Conservation (phyloP, 768 basidiomycete species). For the Coprinopsis cinerea region DNA sequence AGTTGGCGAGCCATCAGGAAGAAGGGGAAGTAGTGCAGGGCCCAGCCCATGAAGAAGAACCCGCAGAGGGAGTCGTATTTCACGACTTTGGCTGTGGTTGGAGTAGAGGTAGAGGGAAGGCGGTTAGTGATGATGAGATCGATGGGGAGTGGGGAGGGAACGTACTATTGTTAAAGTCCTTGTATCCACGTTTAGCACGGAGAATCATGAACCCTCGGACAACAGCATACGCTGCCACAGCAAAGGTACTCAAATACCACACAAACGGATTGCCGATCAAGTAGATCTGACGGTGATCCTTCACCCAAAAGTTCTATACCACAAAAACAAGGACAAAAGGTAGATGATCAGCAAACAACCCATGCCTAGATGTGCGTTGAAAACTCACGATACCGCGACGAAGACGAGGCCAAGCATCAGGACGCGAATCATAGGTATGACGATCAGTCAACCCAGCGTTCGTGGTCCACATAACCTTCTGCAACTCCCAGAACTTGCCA, state of each 20-base stretch:
- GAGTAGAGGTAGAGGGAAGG: background rate
- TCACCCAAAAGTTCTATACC: constrained; percentile 98
- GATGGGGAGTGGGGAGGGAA: constrained; percentile 5
- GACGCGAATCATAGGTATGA: constrained; percentile 94
- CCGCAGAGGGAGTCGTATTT: constrained; percentile 90
- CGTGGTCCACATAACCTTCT: constrained; percentile 94
- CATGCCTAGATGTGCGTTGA: too few species aligned
- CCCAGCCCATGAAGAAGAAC: constrained; percentile 91
- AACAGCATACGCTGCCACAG: constrained; percentile 60
- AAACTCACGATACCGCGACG: constrained; percentile 84
- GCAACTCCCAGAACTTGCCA: constrained; percentile 84
- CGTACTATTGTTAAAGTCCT: constrained; percentile 91
- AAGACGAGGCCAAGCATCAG: constrained; percentile 84
- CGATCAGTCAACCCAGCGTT: constrained; percentile 95
- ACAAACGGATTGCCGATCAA: constrained; percentile 90
- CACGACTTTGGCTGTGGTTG: constrained; percentile 65
- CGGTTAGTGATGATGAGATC: background rate
- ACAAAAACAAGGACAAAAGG: constrained; percentile 8
- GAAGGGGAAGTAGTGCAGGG: constrained; percentile 93
- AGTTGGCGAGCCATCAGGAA: constrained; percentile 96
- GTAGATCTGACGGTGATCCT: constrained; percentile 93
- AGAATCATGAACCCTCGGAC: constrained; percentile 79
- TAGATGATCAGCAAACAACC: background rate
- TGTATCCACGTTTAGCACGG: constrained; percentile 84
- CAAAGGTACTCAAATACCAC: constrained; percentile 81